Percentiles rank a stretch among this genome's conserved stretches.
Conservation (phyloP, 768 basidiomycete genomes). For the Brasilioporus rufonigricans region DNA sequence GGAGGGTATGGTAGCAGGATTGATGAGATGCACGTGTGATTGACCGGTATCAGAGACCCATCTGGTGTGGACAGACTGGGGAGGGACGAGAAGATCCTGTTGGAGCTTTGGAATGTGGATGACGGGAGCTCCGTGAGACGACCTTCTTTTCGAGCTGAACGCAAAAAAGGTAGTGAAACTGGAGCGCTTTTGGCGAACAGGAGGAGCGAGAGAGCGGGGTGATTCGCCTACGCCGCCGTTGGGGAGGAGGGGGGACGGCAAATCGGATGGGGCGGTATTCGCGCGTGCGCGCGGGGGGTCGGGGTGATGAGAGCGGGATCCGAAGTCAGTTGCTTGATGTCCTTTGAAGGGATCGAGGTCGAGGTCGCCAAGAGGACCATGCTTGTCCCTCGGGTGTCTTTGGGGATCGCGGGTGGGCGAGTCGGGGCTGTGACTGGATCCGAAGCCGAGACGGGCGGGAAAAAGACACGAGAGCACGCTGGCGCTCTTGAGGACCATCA, state of each 20-base stretch:
- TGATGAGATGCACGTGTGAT: conserved; percentile 8
- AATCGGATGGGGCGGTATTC: conserved; percentile 23
- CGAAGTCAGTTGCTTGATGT: neutral
- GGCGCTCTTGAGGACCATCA: conserved; percentile 37
- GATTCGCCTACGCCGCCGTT: conserved; percentile 67
- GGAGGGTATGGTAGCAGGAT: conserved; percentile 14
- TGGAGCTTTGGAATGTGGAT: conserved; percentile 13
- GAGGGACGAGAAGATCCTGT: neutral
- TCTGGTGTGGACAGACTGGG: conserved; percentile 13
- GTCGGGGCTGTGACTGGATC: conserved; percentile 16
- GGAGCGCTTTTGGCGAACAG: conserved; percentile 37
- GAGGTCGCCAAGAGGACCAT: conserved; percentile 41
- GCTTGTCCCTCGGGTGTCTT: conserved; percentile 31
- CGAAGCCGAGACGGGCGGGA: conserved; percentile 36
- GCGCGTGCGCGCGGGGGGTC: conserved; percentile 28
- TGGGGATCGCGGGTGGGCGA: conserved; percentile 5
- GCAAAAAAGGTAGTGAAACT: conserved; percentile 37
- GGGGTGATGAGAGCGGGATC: conserved; percentile 1
- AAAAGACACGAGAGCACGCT: conserved; percentile 35
- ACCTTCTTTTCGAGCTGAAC: conserved; percentile 27
- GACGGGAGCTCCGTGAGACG: conserved; percentile 19
- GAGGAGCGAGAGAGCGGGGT: conserved; percentile 36
- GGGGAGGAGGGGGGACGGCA: conserved; percentile 42
- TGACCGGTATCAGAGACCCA: conserved; percentile 16
- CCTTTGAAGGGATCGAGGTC: conserved; percentile 31